phyloP scores from a whole-genome alignment of 306 rosid genomes.

The Gillenia trifoliata region DNA sequence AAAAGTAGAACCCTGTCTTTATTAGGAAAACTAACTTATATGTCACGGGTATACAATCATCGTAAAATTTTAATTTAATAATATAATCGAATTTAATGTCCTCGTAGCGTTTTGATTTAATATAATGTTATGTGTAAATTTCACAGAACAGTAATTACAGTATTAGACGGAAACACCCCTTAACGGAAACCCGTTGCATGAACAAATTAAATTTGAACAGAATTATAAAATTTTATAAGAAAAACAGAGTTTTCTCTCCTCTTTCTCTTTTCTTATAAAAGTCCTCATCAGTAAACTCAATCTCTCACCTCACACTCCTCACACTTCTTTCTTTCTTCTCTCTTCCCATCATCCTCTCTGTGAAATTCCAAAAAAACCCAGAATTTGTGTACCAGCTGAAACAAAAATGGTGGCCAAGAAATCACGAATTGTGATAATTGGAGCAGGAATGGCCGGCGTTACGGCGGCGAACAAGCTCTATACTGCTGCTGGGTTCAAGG shows the following conservation, averaged over 20 bases:
- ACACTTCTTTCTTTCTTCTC: slow-evolving; percentile 15
- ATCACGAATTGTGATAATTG: slow-evolving; percentile 77
- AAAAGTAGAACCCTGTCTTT: slow-evolving; percentile 62
- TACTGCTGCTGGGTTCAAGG: slow-evolving; percentile 43
- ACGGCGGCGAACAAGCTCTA: slow-evolving; percentile 88
- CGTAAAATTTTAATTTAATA: no score
- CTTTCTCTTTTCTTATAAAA: slow-evolving; percentile 38
- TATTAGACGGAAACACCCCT: no score
- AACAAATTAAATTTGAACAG: neutral
- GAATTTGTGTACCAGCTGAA: neutral
- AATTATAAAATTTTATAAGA: neutral
- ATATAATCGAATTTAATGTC: no score
- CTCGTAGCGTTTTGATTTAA: no score
- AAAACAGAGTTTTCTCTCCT: neutral
- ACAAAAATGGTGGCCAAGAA: slow-evolving; percentile 69
- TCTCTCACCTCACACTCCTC: slow-evolving; percentile 41
- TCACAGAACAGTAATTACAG: no score
- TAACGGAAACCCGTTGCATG: no score
- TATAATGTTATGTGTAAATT: no score
- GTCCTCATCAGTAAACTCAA: slow-evolving; percentile 47
- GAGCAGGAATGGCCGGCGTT: slow-evolving; percentile 98
- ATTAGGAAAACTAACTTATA: slow-evolving; percentile 14
- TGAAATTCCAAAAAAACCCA: neutral
- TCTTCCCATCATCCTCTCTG: neutral
- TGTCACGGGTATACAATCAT: no score